phyloP scores from a whole-genome alignment of 2,329 filamentous ascomycete species.

The Nigrograna mackinnonii region DNA sequence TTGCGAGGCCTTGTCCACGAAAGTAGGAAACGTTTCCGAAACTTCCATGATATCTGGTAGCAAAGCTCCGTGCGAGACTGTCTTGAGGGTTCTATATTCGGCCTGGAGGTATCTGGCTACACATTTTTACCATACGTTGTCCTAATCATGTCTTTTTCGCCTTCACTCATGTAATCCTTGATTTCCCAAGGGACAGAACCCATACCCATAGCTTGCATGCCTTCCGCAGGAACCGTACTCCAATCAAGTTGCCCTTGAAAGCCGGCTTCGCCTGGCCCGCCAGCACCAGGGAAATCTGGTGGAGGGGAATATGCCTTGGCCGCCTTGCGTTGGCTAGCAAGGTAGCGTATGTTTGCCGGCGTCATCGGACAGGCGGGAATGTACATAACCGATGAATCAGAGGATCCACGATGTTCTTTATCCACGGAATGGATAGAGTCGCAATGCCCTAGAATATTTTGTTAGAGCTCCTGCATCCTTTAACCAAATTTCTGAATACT shows the following conservation, averaged over 20 bases:
- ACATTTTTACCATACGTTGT: slow-evolving; percentile 3
- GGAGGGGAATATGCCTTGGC: neutral
- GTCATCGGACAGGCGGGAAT: slow-evolving; percentile 1
- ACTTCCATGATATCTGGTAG: too few relatives aligned
- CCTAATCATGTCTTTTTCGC: neutral
- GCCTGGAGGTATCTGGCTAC: too few relatives aligned
- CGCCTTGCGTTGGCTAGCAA: neutral
- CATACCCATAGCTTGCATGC: slow-evolving; percentile 1
- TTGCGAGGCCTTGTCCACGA: too few relatives aligned
- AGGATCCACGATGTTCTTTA: neutral
- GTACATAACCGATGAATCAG: slow-evolving; percentile 1
- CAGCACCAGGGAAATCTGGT: slow-evolving; percentile 1
- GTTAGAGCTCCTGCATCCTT: neutral
- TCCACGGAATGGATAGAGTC: slow-evolving; percentile 1
- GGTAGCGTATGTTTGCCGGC: neutral
- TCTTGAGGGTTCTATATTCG: too few relatives aligned
- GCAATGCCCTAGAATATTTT: neutral
- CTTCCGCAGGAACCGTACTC: neutral
- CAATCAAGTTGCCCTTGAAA: neutral
- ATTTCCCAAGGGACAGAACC: neutral
- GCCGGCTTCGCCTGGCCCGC: neutral
- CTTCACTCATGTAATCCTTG: slow-evolving; percentile 1
- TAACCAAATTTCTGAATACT: neutral
- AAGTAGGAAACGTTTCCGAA: too few relatives aligned
- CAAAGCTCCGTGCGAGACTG: too few relatives aligned